These are phyloP conservation scores for Leccinum brunneo-olivaceum DNA, from an alignment of 1,284 basidiomycete genomes.

Conservation along the genomic window DNA sequence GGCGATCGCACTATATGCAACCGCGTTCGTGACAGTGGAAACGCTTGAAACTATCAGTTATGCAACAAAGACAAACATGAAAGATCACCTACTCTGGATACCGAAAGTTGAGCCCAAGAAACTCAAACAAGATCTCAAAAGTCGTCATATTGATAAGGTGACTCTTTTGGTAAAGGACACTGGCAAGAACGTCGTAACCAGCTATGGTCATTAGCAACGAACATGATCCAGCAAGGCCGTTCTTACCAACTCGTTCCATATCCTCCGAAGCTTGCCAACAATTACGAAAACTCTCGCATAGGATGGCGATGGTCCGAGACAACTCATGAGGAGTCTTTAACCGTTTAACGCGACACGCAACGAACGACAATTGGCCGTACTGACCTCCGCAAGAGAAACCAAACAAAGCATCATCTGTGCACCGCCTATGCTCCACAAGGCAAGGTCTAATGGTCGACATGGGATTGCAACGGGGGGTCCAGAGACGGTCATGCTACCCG, in stretches of 20 bases:
- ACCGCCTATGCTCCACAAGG: slow-evolving; percentile 82
- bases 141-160: slow-evolving; percentile 71
- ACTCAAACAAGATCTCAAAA: slow-evolving; percentile 76
- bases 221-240: not conserved
- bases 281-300: slow-evolving; percentile 72
- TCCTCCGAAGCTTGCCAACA: slow-evolving; percentile 92
- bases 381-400: slow-evolving; percentile 71
- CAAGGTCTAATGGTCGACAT: slow-evolving; percentile 63
- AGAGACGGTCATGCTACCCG: not conserved
- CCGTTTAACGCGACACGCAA: not conserved
- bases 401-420: slow-evolving; percentile 70
- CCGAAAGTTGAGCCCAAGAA: slow-evolving; percentile 77
- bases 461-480: slow-evolving; percentile 62
- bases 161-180: slow-evolving; percentile 68
- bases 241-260: slow-evolving; percentile 77
- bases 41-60: slow-evolving; percentile 39
- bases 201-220: slow-evolving; percentile 38
- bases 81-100: slow-evolving; percentile 60
- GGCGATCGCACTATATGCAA: slow-evolving; percentile 78
- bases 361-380: slow-evolving; percentile 15
- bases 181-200: slow-evolving; percentile 82
- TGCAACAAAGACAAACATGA: not conserved
- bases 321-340: slow-evolving; percentile 66
- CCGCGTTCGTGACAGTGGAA: slow-evolving; percentile 76
- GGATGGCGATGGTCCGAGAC: slow-evolving; percentile 62